phyloP scores from a whole-genome alignment of 2,329 filamentous ascomycete species.

The Colletotrichum brevisporum region DNA sequence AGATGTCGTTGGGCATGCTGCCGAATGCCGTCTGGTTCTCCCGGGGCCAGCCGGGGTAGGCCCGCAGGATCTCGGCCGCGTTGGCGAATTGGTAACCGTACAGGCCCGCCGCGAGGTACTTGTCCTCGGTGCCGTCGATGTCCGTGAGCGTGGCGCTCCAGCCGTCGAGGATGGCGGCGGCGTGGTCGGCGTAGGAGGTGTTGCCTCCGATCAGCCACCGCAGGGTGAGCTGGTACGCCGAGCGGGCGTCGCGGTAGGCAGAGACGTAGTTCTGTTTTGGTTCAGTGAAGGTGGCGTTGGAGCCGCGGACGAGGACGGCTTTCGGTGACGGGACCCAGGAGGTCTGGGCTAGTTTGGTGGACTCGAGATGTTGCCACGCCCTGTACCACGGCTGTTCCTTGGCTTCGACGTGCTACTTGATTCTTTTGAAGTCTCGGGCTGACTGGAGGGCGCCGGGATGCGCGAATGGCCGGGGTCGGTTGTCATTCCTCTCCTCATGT shows the following conservation, averaged over 20 bases:
- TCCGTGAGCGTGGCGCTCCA: constrained; percentile 51
- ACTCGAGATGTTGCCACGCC: background rate
- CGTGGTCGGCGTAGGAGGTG: constrained; percentile 40
- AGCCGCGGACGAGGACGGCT: background rate
- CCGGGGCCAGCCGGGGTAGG: constrained; percentile 47
- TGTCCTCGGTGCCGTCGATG: constrained; percentile 50
- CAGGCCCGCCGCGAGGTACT: constrained; percentile 51
- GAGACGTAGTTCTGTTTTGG: background rate
- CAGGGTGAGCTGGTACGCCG: background rate
- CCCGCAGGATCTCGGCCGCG: constrained; percentile 53
- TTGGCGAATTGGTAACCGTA: constrained; percentile 58
- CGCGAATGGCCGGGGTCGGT: background rate
- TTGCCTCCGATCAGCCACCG: constrained; percentile 6
- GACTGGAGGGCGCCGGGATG: background rate
- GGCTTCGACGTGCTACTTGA: background rate
- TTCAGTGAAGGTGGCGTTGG: background rate
- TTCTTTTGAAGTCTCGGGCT: background rate
- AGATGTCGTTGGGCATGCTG: constrained; percentile 49
- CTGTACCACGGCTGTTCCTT: background rate
- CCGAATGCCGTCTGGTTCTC: constrained; percentile 17
- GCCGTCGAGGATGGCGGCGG: constrained; percentile 49
- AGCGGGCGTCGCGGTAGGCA: background rate
- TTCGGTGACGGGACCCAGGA: constrained; percentile 18
- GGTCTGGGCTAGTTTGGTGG: constrained; percentile 39
- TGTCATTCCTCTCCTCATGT: background rate